Percentiles rank a stretch among this genome's conserved stretches.
These are phyloP conservation scores for Tricholoma bakamatsutake DNA, from an alignment of 768 basidiomycete genomes.

Conservation along the genomic window DNA sequence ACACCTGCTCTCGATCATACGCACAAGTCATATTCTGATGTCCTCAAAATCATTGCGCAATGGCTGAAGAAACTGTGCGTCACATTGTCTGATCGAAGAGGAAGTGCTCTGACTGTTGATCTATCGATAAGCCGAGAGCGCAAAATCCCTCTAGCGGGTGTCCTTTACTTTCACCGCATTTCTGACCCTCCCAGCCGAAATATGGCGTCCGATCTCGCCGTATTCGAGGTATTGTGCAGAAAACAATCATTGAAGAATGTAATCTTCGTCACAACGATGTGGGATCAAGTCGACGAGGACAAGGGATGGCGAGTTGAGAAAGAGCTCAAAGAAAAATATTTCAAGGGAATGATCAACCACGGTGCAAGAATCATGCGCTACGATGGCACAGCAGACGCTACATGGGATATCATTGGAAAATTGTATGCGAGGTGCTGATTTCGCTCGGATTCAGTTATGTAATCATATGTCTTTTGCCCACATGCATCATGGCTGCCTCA, in stretches of 20 bases:
- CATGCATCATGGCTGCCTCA: too few species aligned
- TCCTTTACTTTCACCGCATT: neutral
- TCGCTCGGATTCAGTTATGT: neutral
- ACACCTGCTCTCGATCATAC: neutral
- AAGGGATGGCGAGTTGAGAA: neutral
- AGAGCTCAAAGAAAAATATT: neutral
- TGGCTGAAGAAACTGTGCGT: neutral
- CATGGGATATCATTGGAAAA: constrained; percentile 1
- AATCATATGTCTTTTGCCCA: neutral
- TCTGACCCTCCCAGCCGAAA: neutral
- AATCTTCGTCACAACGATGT: neutral
- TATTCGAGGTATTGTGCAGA: neutral
- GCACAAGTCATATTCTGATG: neutral
- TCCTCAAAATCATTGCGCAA: neutral
- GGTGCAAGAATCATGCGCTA: neutral
- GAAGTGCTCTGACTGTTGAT: neutral
- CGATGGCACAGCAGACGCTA: neutral
- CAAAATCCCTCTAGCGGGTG: neutral
- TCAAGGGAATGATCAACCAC: neutral
- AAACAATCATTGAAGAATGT: neutral
- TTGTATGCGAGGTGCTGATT: neutral
- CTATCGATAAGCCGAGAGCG: neutral
- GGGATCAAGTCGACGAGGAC: neutral
- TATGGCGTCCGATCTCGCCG: neutral
- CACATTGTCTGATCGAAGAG: neutral